Conservation (phyloP, 768 basidiomycete species). For the Trametes maxima region DNA sequence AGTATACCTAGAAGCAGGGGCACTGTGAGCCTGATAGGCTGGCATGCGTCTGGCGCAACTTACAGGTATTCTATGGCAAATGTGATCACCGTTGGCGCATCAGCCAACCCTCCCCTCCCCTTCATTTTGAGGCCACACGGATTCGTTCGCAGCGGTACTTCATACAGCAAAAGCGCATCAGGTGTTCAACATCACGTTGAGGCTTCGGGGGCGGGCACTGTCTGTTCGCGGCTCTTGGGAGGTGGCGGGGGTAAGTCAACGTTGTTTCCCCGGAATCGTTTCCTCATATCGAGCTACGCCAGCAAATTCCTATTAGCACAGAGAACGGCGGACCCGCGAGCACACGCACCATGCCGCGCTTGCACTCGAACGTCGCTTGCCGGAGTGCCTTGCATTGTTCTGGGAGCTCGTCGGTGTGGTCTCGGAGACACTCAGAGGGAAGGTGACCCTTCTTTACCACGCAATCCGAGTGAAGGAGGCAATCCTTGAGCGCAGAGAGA, state of each 20-base stretch:
- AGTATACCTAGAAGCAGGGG: too few relatives aligned
- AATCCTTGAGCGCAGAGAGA: constrained; percentile 78
- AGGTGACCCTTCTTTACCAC: constrained; percentile 75
- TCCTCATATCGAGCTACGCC: constrained; percentile 35
- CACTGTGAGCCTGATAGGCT: too few relatives aligned
- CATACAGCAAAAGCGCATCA: not conserved
- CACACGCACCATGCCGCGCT: constrained; percentile 77
- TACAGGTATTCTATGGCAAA: not conserved
- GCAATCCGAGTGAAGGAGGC: constrained; percentile 84
- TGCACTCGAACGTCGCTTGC: constrained; percentile 87
- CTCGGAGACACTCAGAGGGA: constrained; percentile 84
- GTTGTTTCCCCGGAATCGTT: constrained; percentile 34
- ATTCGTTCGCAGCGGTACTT: too few relatives aligned
- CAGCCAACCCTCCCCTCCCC: too few relatives aligned
- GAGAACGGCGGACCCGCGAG: not conserved
- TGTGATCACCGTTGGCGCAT: not conserved
- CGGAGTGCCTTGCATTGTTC: constrained; percentile 79
- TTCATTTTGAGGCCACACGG: not conserved
- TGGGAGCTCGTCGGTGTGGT: constrained; percentile 76
- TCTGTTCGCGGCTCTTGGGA: constrained; percentile 12
- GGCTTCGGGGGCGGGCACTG: not conserved
- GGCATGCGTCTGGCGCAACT: too few relatives aligned
- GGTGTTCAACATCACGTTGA: not conserved
- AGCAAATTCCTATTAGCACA: not conserved
- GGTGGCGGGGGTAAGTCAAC: constrained; percentile 23